Evolutionary conservation across 1,284 basidiomycete genomes (phyloP), one percentile per base, ranked within the genome.

Genomic region (Ustilago hordei): DNA sequence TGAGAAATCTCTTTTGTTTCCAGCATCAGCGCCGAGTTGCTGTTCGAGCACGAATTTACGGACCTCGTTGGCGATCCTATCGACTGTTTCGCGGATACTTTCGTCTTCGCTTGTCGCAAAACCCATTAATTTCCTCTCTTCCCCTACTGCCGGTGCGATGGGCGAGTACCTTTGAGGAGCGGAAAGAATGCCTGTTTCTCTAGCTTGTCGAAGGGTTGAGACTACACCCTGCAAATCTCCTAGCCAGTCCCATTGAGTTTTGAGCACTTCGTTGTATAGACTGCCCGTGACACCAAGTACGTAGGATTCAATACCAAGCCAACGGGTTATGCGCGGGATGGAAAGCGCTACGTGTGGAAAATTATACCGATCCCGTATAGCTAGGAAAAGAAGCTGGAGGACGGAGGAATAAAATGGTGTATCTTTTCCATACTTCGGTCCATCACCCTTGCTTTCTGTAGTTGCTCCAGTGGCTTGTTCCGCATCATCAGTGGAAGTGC

Each of bases 331-430:
- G 1, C 63, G 59, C 0, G 75, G 43, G 15, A 84, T 57, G 28
- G 77, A 55, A 2, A 85, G 64, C 31, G 83, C 83, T 0, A 75
- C 60, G 23, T 79, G 75, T 8, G 83, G 83, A 1, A 67, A 59
- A 0, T 63, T 69, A 55, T 83, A 78, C 1, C 76, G 69, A 64
- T 85, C 78, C 2, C 83, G 60, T 17, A 84, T 60, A n/a, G 78
- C 68, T 28, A 79, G 36, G 43, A 85, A 71, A 2, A 85, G 66
- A n/a, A 79, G 71, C 8, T 82, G 82, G 8, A 85, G 60, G 1
- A 81, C 83, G 0, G 81, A 76, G 3, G 82, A 64, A 43, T 80
- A 85, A 62, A 72, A 84, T 0, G 82, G 66, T 23, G 83, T 83
- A 5, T 67, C 54, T 19, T 74, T 62, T 15, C 82, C 81, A 58